phyloP scores from a whole-genome alignment of 2,329 filamentous ascomycete genomes.

The Diaporthe batatas region DNA sequence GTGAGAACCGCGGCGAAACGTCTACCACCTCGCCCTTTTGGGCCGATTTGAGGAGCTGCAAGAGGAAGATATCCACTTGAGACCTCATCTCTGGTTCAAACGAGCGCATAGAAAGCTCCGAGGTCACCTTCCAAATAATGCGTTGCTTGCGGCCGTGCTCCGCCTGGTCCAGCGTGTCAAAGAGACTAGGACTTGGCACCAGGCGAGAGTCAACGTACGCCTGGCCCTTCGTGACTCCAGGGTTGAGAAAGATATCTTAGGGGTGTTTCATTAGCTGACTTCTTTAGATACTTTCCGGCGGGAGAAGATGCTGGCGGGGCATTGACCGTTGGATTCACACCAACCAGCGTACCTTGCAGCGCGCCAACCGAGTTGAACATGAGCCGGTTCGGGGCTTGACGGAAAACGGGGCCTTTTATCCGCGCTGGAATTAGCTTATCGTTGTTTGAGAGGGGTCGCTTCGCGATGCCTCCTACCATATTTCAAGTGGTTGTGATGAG shows the following conservation, averaged over 20 bases:
- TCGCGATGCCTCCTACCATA: constrained; percentile 11
- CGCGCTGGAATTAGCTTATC: not conserved
- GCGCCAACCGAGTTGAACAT: constrained; percentile 24
- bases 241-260: constrained; percentile 25
- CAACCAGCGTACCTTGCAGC: constrained; percentile 5
- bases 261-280: not conserved
- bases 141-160: constrained; percentile 31
- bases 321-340: not conserved
- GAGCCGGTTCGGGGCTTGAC: constrained; percentile 28
- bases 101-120: constrained; percentile 20
- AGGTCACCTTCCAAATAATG: constrained; percentile 18
- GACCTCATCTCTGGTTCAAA: constrained; percentile 29
- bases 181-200: constrained; percentile 13
- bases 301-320: too few relatives aligned
- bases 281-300: not conserved
- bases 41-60: not conserved
- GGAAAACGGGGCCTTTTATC: constrained; percentile 2
- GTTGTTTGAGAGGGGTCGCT: not conserved
- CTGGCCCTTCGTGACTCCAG: constrained; percentile 28
- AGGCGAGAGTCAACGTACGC: constrained; percentile 32
- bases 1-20: not conserved
- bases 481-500: constrained; percentile 19
- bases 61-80: constrained; percentile 8
- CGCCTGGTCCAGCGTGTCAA: constrained; percentile 33
- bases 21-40: constrained; percentile 5